These are phyloP conservation scores for Crithidia expoeki DNA, from an alignment of 208 protist genomes.

Conservation along the genomic window DNA sequence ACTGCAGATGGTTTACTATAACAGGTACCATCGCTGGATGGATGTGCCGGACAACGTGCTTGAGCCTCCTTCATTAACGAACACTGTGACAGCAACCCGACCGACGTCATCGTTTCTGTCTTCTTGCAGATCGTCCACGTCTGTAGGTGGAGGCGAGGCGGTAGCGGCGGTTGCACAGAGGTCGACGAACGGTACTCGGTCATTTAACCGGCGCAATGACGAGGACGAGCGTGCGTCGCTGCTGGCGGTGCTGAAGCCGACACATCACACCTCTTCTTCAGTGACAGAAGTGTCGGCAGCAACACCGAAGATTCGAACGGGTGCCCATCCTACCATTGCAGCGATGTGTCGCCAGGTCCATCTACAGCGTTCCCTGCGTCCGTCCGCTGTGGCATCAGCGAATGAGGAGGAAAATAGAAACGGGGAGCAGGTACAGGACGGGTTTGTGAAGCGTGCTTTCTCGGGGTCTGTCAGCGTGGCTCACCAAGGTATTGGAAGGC, in stretches of 20 bases:
- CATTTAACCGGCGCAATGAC: conserved; percentile 3
- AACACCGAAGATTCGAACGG: not conserved
- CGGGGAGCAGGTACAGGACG: not conserved
- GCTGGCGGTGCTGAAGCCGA: conserved; percentile 19
- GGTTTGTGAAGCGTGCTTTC: not conserved
- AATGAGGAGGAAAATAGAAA: conserved; percentile 16
- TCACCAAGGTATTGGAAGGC: not conserved
- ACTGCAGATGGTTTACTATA: conserved; percentile 81
- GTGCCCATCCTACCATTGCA: conserved; percentile 2
- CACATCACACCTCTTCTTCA: not conserved
- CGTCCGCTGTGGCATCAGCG: conserved; percentile 27
- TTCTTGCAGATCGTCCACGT: conserved; percentile 5
- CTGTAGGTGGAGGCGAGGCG: not conserved
- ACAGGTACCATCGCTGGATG: conserved; percentile 78
- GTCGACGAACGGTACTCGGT: not conserved
- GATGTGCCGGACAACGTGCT: conserved; percentile 73
- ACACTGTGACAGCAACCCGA: not conserved
- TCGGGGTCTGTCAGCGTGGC: not conserved
- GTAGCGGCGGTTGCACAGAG: conserved; percentile 6
- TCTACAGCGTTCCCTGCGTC: conserved; percentile 37
- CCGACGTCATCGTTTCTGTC: not conserved
- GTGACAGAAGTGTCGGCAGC: not conserved
- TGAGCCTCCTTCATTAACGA: conserved; percentile 22
- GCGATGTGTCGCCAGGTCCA: conserved; percentile 34
- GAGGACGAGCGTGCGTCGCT: conserved; percentile 39